Base-by-base conservation (phyloP, 495 filamentous ascomycete genomes). In the Cairneyella variabilis region DNA sequence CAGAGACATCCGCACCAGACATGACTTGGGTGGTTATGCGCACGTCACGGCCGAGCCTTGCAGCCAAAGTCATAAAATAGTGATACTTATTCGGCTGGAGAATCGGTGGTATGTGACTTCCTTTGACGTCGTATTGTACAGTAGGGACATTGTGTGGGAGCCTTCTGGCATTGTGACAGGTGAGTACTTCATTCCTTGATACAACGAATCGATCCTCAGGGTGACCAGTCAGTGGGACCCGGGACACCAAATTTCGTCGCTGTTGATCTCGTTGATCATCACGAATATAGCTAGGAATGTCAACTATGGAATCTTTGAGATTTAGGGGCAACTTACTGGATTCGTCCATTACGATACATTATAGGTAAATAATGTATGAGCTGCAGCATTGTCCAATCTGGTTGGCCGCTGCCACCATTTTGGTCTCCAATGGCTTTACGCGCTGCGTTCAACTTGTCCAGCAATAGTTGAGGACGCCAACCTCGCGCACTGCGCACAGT, bases 191-290 rank as follows among this genome's bases (percentile, higher is more conserved):
- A 2, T 23, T 20, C 26, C 18, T 20, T 3, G 56, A 53, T 3
- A 52, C 16, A 9, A 59, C 46, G 22, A 51, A 63, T 41, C 48
- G 56, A 30, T 63, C 57, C 21, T 63, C 60, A 16, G 60, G 60
- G 30, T 63, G 60, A 14, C 60, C 53, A 18, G n/a, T 54, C 11
- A 55, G 34, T 27, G 60, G 60, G 25, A 63, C 48, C 20, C 53
- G 45, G 20, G 53, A 49, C 12, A 53, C 26, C 12, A n/a, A 43
- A n/a, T n/a, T 3, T 22, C 3, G 18, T 54, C 12, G 11, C 12
- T 17, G 3, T 9, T 4, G n/a, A 4, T 27, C 32, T n/a, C 23
- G 26, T 2, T n/a, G 22, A 57, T 48, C 14, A 8, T 27, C 46
- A 48, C 18, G 3, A 20, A 14, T 32, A 20, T 3, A n/a, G 20